A percentile compares a stretch with the other conserved stretches of the same genome.
Conservation (phyloP, 768 basidiomycete species). For the Serendipita sp. region DNA sequence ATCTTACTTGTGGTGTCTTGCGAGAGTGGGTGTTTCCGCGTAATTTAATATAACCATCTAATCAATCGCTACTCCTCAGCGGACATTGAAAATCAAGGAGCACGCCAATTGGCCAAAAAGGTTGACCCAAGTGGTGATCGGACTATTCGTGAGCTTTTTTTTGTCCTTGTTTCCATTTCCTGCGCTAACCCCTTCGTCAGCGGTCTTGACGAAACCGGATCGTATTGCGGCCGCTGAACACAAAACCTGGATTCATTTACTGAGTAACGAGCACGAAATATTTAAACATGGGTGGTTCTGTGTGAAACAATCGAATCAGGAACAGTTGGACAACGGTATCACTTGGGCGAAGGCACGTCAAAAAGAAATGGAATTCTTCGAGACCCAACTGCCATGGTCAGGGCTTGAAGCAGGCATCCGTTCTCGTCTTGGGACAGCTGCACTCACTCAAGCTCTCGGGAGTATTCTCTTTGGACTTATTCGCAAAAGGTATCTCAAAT, state of each 20-base stretch:
- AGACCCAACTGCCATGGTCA: constrained; percentile 10
- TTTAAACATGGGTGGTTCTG: constrained; percentile 46
- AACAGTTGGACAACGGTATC: constrained; percentile 33
- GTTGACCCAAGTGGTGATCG: constrained; percentile 47
- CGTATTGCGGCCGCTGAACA: constrained; percentile 44
- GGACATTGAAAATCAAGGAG: constrained; percentile 69
- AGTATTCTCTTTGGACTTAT: constrained; percentile 47
- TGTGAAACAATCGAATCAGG: constrained; percentile 39
- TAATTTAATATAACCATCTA: constrained; percentile 16
- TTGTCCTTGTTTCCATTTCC: not conserved
- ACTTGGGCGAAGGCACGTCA: constrained; percentile 46
- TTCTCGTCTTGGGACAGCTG: constrained; percentile 7
- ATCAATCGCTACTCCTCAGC: constrained; percentile 26
- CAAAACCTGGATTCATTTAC: constrained; percentile 30
- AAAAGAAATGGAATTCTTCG: constrained; percentile 43
- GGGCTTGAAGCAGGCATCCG: not conserved
- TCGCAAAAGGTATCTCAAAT: too few relatives aligned
- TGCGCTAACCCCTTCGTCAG: constrained; percentile 20
- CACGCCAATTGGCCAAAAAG: constrained; percentile 42
- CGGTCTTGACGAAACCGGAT: constrained; percentile 63
- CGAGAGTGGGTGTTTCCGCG: constrained; percentile 33
- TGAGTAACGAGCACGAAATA: constrained; percentile 6
- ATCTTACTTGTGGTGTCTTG: constrained; percentile 46
- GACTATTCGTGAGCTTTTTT: constrained; percentile 45
- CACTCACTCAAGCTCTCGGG: constrained; percentile 41